Evolutionary conservation across 2,329 filamentous ascomycete species (phyloP).

Genomic region (Colletotrichum camelliae): DNA sequence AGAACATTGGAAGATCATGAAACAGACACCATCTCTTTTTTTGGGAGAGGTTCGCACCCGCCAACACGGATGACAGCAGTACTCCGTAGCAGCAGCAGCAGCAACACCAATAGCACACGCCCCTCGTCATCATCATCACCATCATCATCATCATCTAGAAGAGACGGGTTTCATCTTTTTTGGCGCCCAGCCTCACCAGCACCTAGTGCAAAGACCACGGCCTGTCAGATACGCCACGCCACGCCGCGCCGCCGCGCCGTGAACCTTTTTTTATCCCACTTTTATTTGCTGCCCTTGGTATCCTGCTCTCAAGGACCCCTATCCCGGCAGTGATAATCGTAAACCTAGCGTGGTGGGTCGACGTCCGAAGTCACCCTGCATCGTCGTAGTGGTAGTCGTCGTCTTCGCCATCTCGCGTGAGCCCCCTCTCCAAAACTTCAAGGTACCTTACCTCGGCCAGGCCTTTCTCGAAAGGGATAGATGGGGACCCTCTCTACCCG

Average conservation of each 20-base stretch:
- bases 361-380: neutral
- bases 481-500: neutral
- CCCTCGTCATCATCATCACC: neutral
- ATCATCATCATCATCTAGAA: slow-evolving; percentile 3
- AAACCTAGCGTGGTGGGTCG: neutral
- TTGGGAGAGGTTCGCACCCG: neutral
- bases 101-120: neutral
- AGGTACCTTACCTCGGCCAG: neutral
- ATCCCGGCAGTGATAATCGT: neutral
- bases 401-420: neutral
- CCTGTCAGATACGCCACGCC: slow-evolving; percentile 12
- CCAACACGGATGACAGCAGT: neutral
- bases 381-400: neutral
- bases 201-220: neutral
- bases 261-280: slow-evolving; percentile 20
- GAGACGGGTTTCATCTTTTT: slow-evolving; percentile 20
- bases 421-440: neutral
- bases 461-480: neutral
- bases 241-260: neutral
- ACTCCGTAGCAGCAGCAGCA: neutral
- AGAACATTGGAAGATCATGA: slow-evolving; percentile 13
- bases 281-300: neutral
- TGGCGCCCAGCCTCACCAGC: slow-evolving; percentile 2
- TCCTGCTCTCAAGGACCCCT: neutral
- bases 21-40: slow-evolving; percentile 2